Evolutionary conservation across 1,284 basidiomycete species (phyloP), one percentile per base, ranked within the genome.

Genomic region (Fistulinella staudtii): DNA sequence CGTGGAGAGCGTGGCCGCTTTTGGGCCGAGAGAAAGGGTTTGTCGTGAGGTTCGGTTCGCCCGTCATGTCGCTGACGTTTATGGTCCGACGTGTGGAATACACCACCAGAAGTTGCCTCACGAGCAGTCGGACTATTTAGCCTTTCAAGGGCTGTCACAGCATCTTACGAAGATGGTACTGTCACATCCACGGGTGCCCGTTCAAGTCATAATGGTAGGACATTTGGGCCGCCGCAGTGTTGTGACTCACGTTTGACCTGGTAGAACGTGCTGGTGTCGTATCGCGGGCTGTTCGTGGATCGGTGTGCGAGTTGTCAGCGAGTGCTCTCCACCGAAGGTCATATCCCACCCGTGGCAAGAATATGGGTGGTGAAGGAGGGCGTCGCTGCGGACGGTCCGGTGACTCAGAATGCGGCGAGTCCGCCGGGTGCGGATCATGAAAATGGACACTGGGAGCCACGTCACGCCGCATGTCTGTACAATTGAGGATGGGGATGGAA

Each of bases 11-110:
- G 71, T 82, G 28, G 71, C 77, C 18, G 75, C 72, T 10, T 82
- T 86, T 57, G 83, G 80, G 4, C 78, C 85, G 15, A 69, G 84
- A 54, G 85, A 88, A 66, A 73, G 70, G 67, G 85, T 82, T 20
- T 7, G 21, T 3, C 36, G 35, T 23, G 17, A 35, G 30, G 18
- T 46, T 36, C 18, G 9, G 34, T 25, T 43, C 18, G 29, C n/a
- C 6, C 14, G 24, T 18, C 9, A 13, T 39, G 4, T 6, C 37
- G 22, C 46, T 49, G 48, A 41, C 34, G 39, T 17, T 21, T 3
- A 31, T 24, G 29, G 7, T 35, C 40, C 39, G n/a, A 34, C 14
- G 9, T 30, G 37, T 35, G 45, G 49, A 20, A 30, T 24, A 36
- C 13, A 2, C 18, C 20, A 39, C 28, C 55, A 85, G 82, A 83